Conservation (phyloP, 1,284 basidiomycete species). For the Microbotryum violaceum region DNA sequence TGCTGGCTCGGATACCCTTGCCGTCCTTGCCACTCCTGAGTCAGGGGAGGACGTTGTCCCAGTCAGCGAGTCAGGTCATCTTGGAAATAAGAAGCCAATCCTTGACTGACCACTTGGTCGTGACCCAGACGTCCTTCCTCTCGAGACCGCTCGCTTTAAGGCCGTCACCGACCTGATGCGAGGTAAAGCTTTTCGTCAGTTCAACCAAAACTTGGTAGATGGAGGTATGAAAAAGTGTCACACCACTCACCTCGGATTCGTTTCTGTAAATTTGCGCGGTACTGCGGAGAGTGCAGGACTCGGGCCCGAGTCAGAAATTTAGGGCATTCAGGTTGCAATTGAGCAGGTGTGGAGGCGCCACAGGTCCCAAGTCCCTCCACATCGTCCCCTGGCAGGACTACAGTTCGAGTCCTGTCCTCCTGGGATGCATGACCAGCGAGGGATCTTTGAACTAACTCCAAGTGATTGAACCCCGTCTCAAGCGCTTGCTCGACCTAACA, state of each 20-base stretch:
- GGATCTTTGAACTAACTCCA: slow-evolving; percentile 40
- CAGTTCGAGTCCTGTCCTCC: not conserved
- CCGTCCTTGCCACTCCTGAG: slow-evolving; percentile 38
- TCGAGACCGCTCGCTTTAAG: slow-evolving; percentile 16
- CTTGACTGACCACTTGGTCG: slow-evolving; percentile 11
- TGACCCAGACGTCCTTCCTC: slow-evolving; percentile 20
- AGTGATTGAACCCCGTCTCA: slow-evolving; percentile 55
- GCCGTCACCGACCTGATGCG: slow-evolving; percentile 16
- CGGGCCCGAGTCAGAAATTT: no score
- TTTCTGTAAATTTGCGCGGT: not conserved
- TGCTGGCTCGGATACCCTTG: slow-evolving; percentile 51
- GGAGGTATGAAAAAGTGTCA: no score
- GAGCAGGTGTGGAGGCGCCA: not conserved
- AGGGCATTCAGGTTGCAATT: not conserved
- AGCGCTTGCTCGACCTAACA: slow-evolving; percentile 49
- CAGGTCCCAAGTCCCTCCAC: slow-evolving; percentile 3
- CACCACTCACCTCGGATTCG: not conserved
- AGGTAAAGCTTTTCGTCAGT: slow-evolving; percentile 1
- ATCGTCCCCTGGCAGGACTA: slow-evolving; percentile 46
- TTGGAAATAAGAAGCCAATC: not conserved
- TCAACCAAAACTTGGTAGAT: no score
- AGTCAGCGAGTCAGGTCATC: not conserved
- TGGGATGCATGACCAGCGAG: not conserved
- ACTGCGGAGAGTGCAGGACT: no score
- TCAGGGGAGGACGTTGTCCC: no score